These are phyloP conservation scores for Avena eriantha DNA, from an alignment of 176 grass and related monocot species.

Conservation along the genomic window DNA sequence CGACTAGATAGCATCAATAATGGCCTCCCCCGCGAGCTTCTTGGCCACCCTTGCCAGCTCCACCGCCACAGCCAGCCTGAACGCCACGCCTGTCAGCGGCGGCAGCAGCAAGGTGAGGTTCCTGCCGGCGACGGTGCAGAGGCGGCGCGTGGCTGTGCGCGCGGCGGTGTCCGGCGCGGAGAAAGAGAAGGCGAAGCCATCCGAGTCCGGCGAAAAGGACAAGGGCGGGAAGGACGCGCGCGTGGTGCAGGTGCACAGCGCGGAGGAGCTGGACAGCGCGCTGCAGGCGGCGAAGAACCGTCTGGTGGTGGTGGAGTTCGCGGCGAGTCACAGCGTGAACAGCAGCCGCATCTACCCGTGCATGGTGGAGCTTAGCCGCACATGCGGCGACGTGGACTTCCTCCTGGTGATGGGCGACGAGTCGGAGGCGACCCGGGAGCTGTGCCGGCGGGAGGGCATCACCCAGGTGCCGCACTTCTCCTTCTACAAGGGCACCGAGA, in stretches of 20 bases:
- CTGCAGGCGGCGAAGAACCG: conserved; percentile 69
- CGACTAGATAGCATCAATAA: conserved; percentile 22
- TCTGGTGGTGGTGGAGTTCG: conserved; percentile 96
- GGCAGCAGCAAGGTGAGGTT: conserved; percentile 38
- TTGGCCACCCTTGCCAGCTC: conserved; percentile 47
- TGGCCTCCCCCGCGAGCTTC: conserved; percentile 67
- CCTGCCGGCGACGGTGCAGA: not conserved
- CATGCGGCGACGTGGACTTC: conserved; percentile 90
- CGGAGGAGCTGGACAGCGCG: conserved; percentile 75
- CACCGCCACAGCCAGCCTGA: conserved; percentile 17
- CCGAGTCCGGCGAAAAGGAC: not conserved
- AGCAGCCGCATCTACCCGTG: conserved; percentile 78
- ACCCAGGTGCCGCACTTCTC: conserved; percentile 77
- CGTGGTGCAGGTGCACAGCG: conserved; percentile 67
- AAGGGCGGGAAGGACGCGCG: conserved; percentile 40
- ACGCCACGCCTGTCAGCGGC: conserved; percentile 3
- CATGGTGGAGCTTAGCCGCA: conserved; percentile 87
- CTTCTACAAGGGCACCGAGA: conserved; percentile 90
- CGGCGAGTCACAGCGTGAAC: conserved; percentile 72
- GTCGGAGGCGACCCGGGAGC: conserved; percentile 72
- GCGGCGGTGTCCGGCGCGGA: conserved; percentile 36
- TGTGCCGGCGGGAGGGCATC: conserved; percentile 74
- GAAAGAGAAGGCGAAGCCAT: conserved; percentile 46
- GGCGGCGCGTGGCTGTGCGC: not conserved
- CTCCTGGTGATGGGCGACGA: conserved; percentile 95